Base-by-base conservation (phyloP, 2,329 filamentous ascomycete species). In the Apiospora sp. region DNA sequence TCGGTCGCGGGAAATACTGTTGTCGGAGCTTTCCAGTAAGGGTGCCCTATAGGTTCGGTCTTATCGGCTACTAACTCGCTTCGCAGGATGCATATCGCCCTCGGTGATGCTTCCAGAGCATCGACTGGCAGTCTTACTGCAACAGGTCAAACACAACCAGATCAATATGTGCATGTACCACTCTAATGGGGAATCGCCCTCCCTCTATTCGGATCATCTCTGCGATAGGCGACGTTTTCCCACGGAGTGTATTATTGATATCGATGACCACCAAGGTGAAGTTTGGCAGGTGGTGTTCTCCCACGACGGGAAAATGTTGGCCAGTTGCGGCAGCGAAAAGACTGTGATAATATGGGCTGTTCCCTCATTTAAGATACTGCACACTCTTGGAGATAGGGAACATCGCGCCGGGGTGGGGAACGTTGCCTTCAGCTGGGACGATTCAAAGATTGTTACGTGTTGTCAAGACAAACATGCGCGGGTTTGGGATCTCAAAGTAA, bases 101-200 rank as follows among this genome's bases (percentile, higher is more conserved):
- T 96, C 95, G 4, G 94, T 98, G 64, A 98, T 99, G 95, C 93
- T 99, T 71, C 96, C 96, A 1, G 94, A 98, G 79, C 94, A 96
- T 81, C 92, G 96, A 8, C 86, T 99, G 64, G 94, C 94, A 1
- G 88, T 91, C 46, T 86, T 99, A 22, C 85, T 99, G 70, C 88
- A 95, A 72, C 92, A 97, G 76, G 91, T 98, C 49, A 98, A 98
- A 80, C 88, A 92, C 74, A 90, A 88, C 75, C 96, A 98, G 83
- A 93, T 98, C 73, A 89, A 92, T 70, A 90, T 89, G 43, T 99
- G 96, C 80, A 84, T 95, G 51, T 98, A 95, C 82, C 96, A 99
- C 83, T 98, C 97, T 71, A 94, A 92, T 4, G 87, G 91, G 1
- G 84, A 87, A 4, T 89, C 94, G 1, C 95, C 95, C 1, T 98